Conservation (phyloP, 2,329 filamentous ascomycete species). For the Botrytis galanthina region DNA sequence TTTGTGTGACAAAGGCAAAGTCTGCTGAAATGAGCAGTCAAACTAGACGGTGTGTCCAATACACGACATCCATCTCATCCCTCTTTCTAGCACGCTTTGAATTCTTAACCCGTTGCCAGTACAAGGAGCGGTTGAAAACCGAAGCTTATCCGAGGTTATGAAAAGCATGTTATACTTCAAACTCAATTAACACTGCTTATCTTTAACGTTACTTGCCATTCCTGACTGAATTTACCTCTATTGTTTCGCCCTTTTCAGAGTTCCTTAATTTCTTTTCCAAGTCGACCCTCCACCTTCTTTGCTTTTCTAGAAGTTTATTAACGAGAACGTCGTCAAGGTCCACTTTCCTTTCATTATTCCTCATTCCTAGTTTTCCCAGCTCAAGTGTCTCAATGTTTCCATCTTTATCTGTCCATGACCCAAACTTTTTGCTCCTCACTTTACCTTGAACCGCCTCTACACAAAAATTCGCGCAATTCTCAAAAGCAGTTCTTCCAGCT, state of each 20-base stretch:
- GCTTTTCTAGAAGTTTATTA: not conserved
- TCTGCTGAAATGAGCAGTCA: not conserved
- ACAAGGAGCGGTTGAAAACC: not conserved
- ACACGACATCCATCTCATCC: not conserved
- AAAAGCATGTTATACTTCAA: not conserved
- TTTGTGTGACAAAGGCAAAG: not conserved
- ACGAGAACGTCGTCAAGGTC: constrained; percentile 14
- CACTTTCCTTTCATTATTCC: constrained; percentile 3
- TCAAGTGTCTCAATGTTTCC: not conserved
- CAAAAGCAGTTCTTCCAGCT: constrained; percentile 15
- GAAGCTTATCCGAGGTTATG: not conserved
- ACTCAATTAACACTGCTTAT: no score
- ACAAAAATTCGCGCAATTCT: constrained; percentile 12
- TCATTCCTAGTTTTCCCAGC: constrained; percentile 9
- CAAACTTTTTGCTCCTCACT: not conserved
- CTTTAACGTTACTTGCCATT: not conserved
- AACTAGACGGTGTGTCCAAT: not conserved
- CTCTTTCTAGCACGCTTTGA: not conserved
- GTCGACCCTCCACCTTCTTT: constrained; percentile 13
- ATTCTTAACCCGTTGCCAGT: not conserved
- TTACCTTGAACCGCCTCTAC: not conserved
- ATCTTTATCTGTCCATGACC: constrained; percentile 9
- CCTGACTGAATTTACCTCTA: no score
- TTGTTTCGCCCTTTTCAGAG: not conserved
- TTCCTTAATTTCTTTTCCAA: constrained; percentile 12